Evolutionary conservation across 1,139 yeast genomes (phyloP).

Genomic region (Candida sojae): DNA sequence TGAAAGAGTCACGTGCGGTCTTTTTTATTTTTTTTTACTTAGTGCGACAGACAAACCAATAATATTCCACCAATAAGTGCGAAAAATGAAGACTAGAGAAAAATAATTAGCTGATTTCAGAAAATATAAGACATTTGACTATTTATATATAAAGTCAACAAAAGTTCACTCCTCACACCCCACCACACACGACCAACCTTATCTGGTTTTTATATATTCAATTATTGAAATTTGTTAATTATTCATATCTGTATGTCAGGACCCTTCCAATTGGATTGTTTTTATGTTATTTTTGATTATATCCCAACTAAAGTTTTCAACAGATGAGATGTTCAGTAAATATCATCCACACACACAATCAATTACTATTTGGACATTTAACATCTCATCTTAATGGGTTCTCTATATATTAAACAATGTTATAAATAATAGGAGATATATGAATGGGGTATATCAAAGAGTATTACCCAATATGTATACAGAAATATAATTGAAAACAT

Average conservation of each 20-base stretch:
- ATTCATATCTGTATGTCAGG: slow-evolving; percentile 1
- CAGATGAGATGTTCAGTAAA: slow-evolving; percentile 3
- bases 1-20: slow-evolving; percentile 1
- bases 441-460: too few species aligned
- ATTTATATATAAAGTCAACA: background rate
- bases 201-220: slow-evolving; percentile 1
- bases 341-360: background rate
- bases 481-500: background rate
- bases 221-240: slow-evolving; percentile 1
- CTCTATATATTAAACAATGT: too few species aligned
- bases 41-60: slow-evolving; percentile 8
- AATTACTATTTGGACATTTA: background rate
- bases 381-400: too few species aligned
- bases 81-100: slow-evolving; percentile 7
- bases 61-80: slow-evolving; percentile 10
- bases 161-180: background rate
- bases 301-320: background rate
- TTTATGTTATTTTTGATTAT: background rate
- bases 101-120: slow-evolving; percentile 15
- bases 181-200: background rate
- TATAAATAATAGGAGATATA: too few species aligned
- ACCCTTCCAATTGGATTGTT: background rate
- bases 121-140: background rate
- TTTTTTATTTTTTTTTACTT: background rate
- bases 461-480: too few species aligned